Conservation (phyloP, 805 yeast genomes). For the Wickerhamiella sorbophila region DNA sequence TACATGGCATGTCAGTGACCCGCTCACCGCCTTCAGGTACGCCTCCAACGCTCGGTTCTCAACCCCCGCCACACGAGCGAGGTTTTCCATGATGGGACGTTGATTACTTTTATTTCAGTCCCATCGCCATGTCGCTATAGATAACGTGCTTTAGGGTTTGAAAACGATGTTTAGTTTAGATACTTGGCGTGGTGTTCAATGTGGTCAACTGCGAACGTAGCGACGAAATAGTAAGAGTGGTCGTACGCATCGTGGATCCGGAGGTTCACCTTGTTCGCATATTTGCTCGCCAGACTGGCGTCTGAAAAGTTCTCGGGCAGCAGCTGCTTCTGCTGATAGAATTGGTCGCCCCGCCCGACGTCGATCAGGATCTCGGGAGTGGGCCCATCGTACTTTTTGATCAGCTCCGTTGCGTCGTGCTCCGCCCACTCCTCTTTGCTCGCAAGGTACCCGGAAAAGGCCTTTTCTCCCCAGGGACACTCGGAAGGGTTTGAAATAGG, state of each 20-base stretch:
- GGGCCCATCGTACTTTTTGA: conserved; percentile 42
- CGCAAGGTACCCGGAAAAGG: conserved; percentile 57
- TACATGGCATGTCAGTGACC: conserved; percentile 32
- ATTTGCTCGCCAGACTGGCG: conserved; percentile 40
- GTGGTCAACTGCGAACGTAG: conserved; percentile 68
- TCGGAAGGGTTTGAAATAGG: conserved; percentile 73
- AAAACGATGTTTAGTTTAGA: conserved; percentile 23
- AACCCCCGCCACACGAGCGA: background rate
- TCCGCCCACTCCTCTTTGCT: conserved; percentile 46
- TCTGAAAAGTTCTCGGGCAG: conserved; percentile 62
- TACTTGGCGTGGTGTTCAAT: conserved; percentile 75
- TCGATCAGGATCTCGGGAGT: conserved; percentile 59
- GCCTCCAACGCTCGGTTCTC: background rate
- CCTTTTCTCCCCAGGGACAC: conserved; percentile 81
- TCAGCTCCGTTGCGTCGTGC: conserved; percentile 75
- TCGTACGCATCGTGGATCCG: conserved; percentile 70
- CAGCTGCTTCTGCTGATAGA: conserved; percentile 48
- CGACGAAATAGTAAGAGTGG: conserved; percentile 78
- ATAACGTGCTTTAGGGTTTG: no score
- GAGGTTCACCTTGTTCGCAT: conserved; percentile 46
- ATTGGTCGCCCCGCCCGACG: conserved; percentile 68
- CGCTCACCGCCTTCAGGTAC: conserved; percentile 1
- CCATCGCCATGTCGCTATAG: no score
- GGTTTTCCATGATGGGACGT: background rate
- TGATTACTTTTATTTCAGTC: no score